Evolutionary conservation across 2,329 filamentous ascomycete genomes (phyloP).

Genomic region (Penicillium sp.): DNA sequence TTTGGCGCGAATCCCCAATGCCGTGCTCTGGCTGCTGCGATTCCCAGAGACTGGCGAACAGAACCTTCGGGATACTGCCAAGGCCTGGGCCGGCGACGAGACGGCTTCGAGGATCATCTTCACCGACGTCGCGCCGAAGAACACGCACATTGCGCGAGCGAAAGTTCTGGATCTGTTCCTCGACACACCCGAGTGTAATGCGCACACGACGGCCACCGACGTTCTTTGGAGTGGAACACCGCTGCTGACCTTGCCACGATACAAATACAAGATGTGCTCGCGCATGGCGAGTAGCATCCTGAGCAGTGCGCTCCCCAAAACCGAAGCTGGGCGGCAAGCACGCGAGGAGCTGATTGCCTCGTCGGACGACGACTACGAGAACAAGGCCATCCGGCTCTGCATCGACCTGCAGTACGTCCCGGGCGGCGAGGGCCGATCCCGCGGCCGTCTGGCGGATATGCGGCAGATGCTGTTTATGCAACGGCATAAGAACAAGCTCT

Average conservation of each 20-base stretch:
- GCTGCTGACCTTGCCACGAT: slow-evolving; percentile 82
- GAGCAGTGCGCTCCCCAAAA: slow-evolving; percentile 78
- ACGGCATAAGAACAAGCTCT: slow-evolving; percentile 82
- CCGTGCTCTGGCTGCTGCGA: slow-evolving; percentile 90
- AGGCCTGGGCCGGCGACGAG: slow-evolving; percentile 77
- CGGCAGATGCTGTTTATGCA: slow-evolving; percentile 77
- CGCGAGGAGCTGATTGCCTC: slow-evolving; percentile 73
- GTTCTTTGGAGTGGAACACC: slow-evolving; percentile 96
- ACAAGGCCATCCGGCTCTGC: slow-evolving; percentile 68
- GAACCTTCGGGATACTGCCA: slow-evolving; percentile 77
- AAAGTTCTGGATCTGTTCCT: slow-evolving; percentile 92
- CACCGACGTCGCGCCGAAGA: slow-evolving; percentile 94
- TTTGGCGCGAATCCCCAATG: slow-evolving; percentile 77
- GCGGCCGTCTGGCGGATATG: slow-evolving; percentile 73
- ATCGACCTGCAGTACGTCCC: slow-evolving; percentile 59
- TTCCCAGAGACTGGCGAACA: slow-evolving; percentile 91
- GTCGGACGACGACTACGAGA: slow-evolving; percentile 81
- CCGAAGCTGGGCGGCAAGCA: slow-evolving; percentile 63
- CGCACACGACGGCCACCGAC: slow-evolving; percentile 94
- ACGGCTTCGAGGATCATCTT: slow-evolving; percentile 88
- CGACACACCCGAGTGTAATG: slow-evolving; percentile 97
- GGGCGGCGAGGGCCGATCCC: slow-evolving; percentile 34
- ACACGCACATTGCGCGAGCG: slow-evolving; percentile 87
- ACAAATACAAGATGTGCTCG: slow-evolving; percentile 98
- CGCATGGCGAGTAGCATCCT: slow-evolving; percentile 96